Percentiles rank a stretch among this genome's conserved stretches.
These are phyloP conservation scores for Aeminium ludgeri DNA, from an alignment of 495 filamentous ascomycete species.

Conservation along the genomic window DNA sequence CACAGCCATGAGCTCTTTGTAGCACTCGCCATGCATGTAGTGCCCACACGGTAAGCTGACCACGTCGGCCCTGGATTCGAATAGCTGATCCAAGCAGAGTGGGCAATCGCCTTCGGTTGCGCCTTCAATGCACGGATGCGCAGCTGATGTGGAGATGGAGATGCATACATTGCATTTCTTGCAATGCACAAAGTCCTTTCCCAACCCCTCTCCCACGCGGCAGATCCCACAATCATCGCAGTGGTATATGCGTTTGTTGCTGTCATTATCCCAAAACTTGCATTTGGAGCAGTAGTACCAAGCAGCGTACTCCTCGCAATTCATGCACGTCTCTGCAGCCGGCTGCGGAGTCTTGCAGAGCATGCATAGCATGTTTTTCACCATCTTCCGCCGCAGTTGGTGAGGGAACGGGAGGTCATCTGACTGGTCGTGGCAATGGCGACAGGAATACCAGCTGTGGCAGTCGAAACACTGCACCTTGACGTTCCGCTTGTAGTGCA, in stretches of 20 bases:
- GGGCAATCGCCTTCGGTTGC: slow-evolving; percentile 92
- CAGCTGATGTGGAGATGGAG: slow-evolving; percentile 56
- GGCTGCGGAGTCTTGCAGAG: slow-evolving; percentile 73
- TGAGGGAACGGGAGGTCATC: slow-evolving; percentile 46
- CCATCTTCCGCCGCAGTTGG: slow-evolving; percentile 59
- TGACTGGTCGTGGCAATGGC: slow-evolving; percentile 79
- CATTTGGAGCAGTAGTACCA: slow-evolving; percentile 89
- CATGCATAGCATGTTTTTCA: slow-evolving; percentile 97
- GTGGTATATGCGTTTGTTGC: slow-evolving; percentile 85
- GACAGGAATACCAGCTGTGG: slow-evolving; percentile 83
- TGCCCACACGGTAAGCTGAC: slow-evolving; percentile 95
- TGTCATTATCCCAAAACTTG: slow-evolving; percentile 93
- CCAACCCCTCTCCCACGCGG: slow-evolving; percentile 73
- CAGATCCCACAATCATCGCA: slow-evolving; percentile 95
- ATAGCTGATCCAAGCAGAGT: slow-evolving; percentile 97
- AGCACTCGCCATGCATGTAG: slow-evolving; percentile 80
- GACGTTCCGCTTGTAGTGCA: slow-evolving; percentile 89
- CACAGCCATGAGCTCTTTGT: slow-evolving; percentile 62
- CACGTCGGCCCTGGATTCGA: slow-evolving; percentile 73
- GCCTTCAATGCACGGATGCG: slow-evolving; percentile 88
- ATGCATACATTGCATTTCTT: slow-evolving; percentile 64
- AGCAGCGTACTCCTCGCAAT: slow-evolving; percentile 63
- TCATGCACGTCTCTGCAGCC: slow-evolving; percentile 56
- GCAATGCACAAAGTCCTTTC: slow-evolving; percentile 96
- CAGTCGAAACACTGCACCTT: slow-evolving; percentile 87